These are phyloP conservation scores for Peronospora destructor DNA, from an alignment of 352 stramenopile species.

Conservation along the genomic window DNA sequence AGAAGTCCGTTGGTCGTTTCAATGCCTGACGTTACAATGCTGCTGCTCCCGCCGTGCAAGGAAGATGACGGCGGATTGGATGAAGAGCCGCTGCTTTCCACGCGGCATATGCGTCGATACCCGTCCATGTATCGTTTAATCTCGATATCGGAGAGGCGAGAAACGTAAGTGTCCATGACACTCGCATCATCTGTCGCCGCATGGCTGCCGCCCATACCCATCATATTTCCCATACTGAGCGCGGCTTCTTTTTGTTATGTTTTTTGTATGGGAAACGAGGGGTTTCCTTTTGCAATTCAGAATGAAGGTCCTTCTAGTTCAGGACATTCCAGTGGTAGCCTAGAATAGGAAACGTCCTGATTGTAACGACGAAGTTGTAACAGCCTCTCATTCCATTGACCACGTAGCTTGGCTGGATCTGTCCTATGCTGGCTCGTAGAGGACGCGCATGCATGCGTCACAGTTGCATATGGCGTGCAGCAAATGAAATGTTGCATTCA, in stretches of 20 bases:
- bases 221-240: conserved; percentile 56
- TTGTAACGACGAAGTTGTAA: conserved; percentile 9
- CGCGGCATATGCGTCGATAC: conserved; percentile 64
- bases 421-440: conserved; percentile 21
- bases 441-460: conserved; percentile 10
- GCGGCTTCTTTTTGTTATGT: conserved; percentile 7
- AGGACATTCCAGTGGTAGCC: neutral
- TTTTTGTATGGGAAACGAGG: conserved; percentile 14
- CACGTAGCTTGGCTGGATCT: neutral
- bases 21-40: conserved; percentile 12
- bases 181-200: conserved; percentile 9
- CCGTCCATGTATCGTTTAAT: conserved; percentile 67
- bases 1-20: conserved; percentile 10
- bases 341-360: conserved; percentile 1
- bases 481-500: conserved; percentile 9
- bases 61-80: conserved; percentile 10
- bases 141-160: conserved; percentile 48
- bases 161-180: conserved; percentile 38
- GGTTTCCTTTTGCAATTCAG: neutral
- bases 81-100: conserved; percentile 18
- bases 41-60: conserved; percentile 15
- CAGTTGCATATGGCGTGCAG: conserved; percentile 14
- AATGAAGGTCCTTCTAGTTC: neutral
- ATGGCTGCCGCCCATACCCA: conserved; percentile 40
- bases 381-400: conserved; percentile 25